A percentile compares a stretch with the other conserved stretches of the same genome.
phyloP scores from a whole-genome alignment of 2,329 filamentous ascomycete genomes.

The Pezicula rhizophila region DNA sequence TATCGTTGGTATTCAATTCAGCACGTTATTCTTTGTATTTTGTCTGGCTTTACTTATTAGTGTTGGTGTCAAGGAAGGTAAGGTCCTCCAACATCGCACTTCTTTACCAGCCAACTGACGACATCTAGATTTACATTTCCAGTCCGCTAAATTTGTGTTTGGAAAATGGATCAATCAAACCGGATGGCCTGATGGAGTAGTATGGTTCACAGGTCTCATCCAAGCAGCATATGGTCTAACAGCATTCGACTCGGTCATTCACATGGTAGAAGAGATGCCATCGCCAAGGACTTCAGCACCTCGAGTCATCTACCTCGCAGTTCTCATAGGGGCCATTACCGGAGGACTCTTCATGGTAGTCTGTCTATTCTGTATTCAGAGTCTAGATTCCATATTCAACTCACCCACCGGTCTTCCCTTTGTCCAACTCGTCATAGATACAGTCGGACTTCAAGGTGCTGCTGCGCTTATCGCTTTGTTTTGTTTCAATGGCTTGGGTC shows the following conservation, averaged over 20 bases:
- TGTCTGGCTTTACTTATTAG: conserved; percentile 44
- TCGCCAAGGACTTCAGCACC: conserved; percentile 44
- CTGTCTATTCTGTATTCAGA: conserved; percentile 45
- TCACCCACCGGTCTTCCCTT: conserved; percentile 38
- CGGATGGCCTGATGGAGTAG: conserved; percentile 48
- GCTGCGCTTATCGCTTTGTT: conserved; percentile 44
- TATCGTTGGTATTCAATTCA: conserved; percentile 48
- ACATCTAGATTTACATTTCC: conserved; percentile 33
- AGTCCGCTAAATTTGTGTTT: conserved; percentile 46
- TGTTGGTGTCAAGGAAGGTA: conserved; percentile 36
- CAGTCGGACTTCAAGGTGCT: conserved; percentile 35
- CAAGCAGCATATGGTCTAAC: conserved; percentile 51
- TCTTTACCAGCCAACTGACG: too few species aligned
- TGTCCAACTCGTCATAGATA: conserved; percentile 39
- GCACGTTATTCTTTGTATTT: conserved; percentile 45
- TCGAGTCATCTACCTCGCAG: conserved; percentile 45
- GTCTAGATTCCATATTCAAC: conserved; percentile 35
- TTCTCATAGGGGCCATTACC: conserved; percentile 41
- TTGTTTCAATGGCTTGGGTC: conserved; percentile 49
- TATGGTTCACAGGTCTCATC: conserved; percentile 52
- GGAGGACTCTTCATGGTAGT: conserved; percentile 47
- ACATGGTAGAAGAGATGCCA: conserved; percentile 53
- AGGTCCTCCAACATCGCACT: too few species aligned
- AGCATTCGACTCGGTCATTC: conserved; percentile 52
- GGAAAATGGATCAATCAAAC: conserved; percentile 43